phyloP scores from a whole-genome alignment of 2,329 filamentous ascomycete species.

The Colletotrichum musicola region DNA sequence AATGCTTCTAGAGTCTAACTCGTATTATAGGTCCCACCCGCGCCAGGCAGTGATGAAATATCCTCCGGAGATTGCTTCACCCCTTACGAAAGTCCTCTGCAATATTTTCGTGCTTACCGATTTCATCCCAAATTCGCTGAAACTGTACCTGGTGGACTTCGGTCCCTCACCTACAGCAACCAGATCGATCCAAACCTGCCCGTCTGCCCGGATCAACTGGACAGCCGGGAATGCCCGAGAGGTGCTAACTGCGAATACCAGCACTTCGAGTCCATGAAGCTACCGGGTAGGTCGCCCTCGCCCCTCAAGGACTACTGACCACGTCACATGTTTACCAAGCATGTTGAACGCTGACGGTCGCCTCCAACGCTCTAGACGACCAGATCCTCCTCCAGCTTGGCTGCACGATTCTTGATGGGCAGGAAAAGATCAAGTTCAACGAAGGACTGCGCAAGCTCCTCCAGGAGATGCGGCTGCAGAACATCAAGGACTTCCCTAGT shows the following conservation, averaged over 20 bases:
- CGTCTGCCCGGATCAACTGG: constrained; percentile 82
- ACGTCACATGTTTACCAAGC: constrained; percentile 49
- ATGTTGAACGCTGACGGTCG: constrained; percentile 60
- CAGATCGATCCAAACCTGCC: constrained; percentile 81
- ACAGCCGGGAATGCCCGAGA: constrained; percentile 76
- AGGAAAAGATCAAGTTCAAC: constrained; percentile 72
- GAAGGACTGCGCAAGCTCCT: constrained; percentile 73
- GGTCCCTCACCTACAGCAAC: constrained; percentile 94
- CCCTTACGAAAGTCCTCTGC: constrained; percentile 87
- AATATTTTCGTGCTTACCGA: constrained; percentile 87
- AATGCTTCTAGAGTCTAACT: constrained; percentile 40
- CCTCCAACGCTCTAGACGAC: constrained; percentile 69
- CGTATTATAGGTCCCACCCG: constrained; percentile 7
- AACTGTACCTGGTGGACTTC: constrained; percentile 80
- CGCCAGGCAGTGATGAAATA: constrained; percentile 38
- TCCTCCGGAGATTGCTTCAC: constrained; percentile 41
- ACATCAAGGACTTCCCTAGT: constrained; percentile 73
- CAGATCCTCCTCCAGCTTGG: constrained; percentile 80
- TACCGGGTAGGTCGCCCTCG: constrained; percentile 76
- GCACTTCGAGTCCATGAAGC: constrained; percentile 81
- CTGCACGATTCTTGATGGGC: constrained; percentile 71
- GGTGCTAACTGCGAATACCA: constrained; percentile 80
- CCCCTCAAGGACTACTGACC: constrained; percentile 33
- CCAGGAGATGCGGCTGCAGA: constrained; percentile 68
- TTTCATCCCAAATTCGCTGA: constrained; percentile 84